A percentile compares a stretch with the other conserved stretches of the same genome.
These are phyloP conservation scores for Firmiana major DNA, from an alignment of 345 rosid species.

Conservation along the genomic window DNA sequence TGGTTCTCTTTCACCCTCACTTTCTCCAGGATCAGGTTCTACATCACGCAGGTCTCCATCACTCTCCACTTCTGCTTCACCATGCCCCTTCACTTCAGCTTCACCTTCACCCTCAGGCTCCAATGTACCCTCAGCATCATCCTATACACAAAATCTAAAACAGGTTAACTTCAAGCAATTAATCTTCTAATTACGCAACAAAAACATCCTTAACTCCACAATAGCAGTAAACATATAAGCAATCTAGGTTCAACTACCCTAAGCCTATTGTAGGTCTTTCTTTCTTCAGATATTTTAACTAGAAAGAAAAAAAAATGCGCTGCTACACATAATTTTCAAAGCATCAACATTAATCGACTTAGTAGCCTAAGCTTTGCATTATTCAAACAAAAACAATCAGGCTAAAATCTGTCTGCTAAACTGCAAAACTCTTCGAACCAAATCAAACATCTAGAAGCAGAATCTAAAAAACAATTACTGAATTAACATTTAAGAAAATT, in stretches of 20 bases:
- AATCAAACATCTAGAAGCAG: neutral
- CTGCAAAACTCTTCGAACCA: neutral
- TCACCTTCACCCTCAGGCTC: constrained; percentile 66
- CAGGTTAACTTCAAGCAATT: neutral
- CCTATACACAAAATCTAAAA: constrained; percentile 31
- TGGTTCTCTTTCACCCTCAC: constrained; percentile 90
- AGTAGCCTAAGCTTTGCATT: neutral
- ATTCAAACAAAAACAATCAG: neutral
- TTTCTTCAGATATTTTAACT: neutral
- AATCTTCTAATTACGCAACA: neutral
- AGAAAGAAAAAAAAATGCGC: neutral
- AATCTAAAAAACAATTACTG: neutral
- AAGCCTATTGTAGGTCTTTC: neutral
- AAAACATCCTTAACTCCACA: neutral
- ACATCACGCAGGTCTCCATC: constrained; percentile 60
- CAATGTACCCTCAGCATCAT: constrained; percentile 80
- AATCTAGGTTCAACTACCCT: neutral
- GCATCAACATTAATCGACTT: neutral
- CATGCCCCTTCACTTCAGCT: constrained; percentile 53
- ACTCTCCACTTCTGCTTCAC: constrained; percentile 65
- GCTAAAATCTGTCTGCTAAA: neutral
- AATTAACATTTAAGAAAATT: neutral
- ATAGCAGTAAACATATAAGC: too few relatives aligned
- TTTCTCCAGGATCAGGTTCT: constrained; percentile 81
- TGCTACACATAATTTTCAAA: neutral